These are phyloP conservation scores for Corallochytrium limacisporum DNA, from an alignment of 78 protist genomes.

Conservation along the genomic window DNA sequence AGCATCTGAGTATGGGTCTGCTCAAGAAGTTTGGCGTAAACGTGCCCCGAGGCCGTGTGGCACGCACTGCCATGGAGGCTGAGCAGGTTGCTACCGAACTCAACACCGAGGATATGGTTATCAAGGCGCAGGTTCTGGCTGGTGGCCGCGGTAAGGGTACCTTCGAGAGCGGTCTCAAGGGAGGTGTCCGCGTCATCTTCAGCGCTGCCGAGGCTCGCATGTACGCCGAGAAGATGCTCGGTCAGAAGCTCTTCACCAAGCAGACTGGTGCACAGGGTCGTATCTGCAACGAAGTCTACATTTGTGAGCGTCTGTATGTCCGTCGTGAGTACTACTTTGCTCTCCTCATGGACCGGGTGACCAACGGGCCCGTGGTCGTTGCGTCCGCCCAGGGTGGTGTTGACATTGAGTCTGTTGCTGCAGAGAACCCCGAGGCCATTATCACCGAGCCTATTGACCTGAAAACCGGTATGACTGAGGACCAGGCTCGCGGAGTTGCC, in stretches of 20 bases:
- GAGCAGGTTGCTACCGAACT: background rate
- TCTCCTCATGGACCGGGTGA: constrained; percentile 76
- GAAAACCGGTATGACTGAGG: constrained; percentile 32
- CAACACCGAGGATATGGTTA: constrained; percentile 32
- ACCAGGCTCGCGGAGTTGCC: background rate
- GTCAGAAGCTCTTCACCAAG: constrained; percentile 65
- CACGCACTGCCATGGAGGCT: background rate
- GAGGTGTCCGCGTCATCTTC: constrained; percentile 72
- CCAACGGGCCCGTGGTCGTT: constrained; percentile 21
- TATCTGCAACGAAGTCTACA: constrained; percentile 18
- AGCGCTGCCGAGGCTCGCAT: background rate
- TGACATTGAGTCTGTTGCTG: constrained; percentile 72
- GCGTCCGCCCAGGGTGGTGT: constrained; percentile 71
- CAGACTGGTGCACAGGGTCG: constrained; percentile 42
- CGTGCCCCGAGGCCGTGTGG: constrained; percentile 20
- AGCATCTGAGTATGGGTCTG: constrained; percentile 41
- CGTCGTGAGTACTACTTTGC: constrained; percentile 85
- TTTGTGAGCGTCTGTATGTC: constrained; percentile 43
- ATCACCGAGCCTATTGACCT: constrained; percentile 63
- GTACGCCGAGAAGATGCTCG: constrained; percentile 72
- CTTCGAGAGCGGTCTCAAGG: constrained; percentile 77
- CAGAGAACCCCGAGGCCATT: constrained; percentile 46
- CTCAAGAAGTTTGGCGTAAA: constrained; percentile 41
- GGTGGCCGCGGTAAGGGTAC: constrained; percentile 96
- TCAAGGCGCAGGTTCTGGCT: constrained; percentile 88